Base-by-base conservation (phyloP, 352 stramenopile species). In the Phytophthora nicotianae region DNA sequence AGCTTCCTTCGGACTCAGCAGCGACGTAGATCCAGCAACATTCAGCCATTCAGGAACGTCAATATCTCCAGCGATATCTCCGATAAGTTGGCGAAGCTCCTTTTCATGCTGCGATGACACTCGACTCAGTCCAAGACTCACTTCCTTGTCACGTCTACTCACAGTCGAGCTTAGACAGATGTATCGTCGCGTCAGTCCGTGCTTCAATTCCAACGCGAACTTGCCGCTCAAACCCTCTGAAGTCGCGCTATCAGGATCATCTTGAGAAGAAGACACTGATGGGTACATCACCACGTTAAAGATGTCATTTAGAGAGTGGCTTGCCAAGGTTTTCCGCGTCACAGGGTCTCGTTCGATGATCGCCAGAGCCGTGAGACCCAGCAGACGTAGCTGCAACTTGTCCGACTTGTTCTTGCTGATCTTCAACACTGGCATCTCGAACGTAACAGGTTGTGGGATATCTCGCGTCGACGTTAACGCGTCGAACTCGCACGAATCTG, bases 201-300 rank as follows among this genome's bases (percentile, higher is more conserved):
- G 84, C 63, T 96, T 96, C 52, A 96, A 66, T 50, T 96, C 87
- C 6, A 96, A 41, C 8, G 87, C 84, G 66, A 96, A 93, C 50
- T 96, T 93, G 3, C 86, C 86, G 9, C 61, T 81, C 14, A 77
- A 74, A 2, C 86, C 86, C 66, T 91, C 80, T 2, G 86, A 81
- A 13, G 75, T 64, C 20, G 79, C 75, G 27, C 48, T 70, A 24
- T 67, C 70, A 9, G 43, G 54, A 16, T 91, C 75, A 50, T 77
- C 65, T 42, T 83, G 66, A 17, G 76, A 83, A 29, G 85, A 82
- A 23, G 85, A 94, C 14, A 94, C 61, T 3, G 85, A 85, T n/a
- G 87, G 83, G 41, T 93, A 96, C 65, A 96, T 90, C 16, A 94
- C 85, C 21, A 93, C 74, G 45, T 94, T 96, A 65, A 92, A 96